These are phyloP conservation scores for Flaveria trinervia DNA, from an alignment of 129 eudicot species.

Conservation along the genomic window DNA sequence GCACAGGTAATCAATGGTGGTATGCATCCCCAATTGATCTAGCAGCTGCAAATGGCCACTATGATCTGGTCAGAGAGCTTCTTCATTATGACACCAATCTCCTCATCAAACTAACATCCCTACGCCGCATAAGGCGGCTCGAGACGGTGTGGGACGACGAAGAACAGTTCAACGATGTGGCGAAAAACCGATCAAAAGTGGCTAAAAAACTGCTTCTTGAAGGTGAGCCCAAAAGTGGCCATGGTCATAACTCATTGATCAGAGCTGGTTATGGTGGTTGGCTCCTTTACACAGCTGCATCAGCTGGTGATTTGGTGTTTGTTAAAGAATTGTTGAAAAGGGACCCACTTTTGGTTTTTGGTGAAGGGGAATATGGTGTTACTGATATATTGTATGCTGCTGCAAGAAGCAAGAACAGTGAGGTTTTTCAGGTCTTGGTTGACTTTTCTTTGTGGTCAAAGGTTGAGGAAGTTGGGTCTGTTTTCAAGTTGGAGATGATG, in stretches of 20 bases:
- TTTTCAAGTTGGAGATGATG: slow-evolving; percentile 59
- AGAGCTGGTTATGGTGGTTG: slow-evolving; percentile 97
- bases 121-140: slow-evolving; percentile 75
- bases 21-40: slow-evolving; percentile 84
- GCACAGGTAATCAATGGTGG: slow-evolving; percentile 99
- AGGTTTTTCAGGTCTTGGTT: slow-evolving; percentile 67
- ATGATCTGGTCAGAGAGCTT: slow-evolving; percentile 72
- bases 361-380: slow-evolving; percentile 90
- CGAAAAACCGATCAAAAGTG: slow-evolving; percentile 65
- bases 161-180: slow-evolving; percentile 49
- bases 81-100: slow-evolving; percentile 79
- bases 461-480: slow-evolving; percentile 38
- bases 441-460: slow-evolving; percentile 47
- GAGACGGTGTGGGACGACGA: slow-evolving; percentile 93
- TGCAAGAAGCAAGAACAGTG: slow-evolving; percentile 70
- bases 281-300: slow-evolving; percentile 92
- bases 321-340: slow-evolving; percentile 58
- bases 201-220: slow-evolving; percentile 61
- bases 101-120: slow-evolving; percentile 77
- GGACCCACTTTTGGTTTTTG: slow-evolving; percentile 70
- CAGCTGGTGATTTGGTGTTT: slow-evolving; percentile 87
- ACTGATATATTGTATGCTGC: slow-evolving; percentile 89
- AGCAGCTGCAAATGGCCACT: slow-evolving; percentile 91
- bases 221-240: slow-evolving; percentile 51
- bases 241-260: slow-evolving; percentile 61